These are phyloP conservation scores for Saussurea involucrata DNA, from an alignment of 129 eudicot genomes.

Conservation along the genomic window DNA sequence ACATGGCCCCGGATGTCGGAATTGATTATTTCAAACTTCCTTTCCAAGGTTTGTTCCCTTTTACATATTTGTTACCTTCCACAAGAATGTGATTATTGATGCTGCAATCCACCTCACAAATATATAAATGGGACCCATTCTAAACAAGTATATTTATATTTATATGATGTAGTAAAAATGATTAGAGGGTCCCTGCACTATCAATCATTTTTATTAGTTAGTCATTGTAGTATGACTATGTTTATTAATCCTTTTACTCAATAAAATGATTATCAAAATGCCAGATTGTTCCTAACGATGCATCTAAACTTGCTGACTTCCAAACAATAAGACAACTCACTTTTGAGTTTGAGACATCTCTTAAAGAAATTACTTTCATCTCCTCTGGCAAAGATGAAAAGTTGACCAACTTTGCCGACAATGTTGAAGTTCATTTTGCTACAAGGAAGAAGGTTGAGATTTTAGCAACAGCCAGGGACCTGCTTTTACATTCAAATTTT, in stretches of 20 bases:
- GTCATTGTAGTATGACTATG: background rate
- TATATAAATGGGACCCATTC: conserved; percentile 1
- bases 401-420: conserved; percentile 71
- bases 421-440: conserved; percentile 97
- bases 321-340: conserved; percentile 65
- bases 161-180: background rate
- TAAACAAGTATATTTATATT: background rate
- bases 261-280: background rate
- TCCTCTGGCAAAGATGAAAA: conserved; percentile 62
- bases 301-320: conserved; percentile 94
- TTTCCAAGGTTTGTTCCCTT: conserved; percentile 66
- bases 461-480: conserved; percentile 73
- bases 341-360: conserved; percentile 61
- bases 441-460: conserved; percentile 88
- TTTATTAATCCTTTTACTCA: background rate
- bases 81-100: background rate
- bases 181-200: background rate
- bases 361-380: conserved; percentile 74
- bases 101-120: conserved; percentile 14
- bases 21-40: conserved; percentile 75
- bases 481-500: conserved; percentile 69
- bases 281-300: conserved; percentile 90
- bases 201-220: background rate
- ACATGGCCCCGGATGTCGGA: conserved; percentile 99
- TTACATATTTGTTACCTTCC: conserved; percentile 2